phyloP scores from a whole-genome alignment of 768 basidiomycete genomes.

The Boletus sp. region DNA sequence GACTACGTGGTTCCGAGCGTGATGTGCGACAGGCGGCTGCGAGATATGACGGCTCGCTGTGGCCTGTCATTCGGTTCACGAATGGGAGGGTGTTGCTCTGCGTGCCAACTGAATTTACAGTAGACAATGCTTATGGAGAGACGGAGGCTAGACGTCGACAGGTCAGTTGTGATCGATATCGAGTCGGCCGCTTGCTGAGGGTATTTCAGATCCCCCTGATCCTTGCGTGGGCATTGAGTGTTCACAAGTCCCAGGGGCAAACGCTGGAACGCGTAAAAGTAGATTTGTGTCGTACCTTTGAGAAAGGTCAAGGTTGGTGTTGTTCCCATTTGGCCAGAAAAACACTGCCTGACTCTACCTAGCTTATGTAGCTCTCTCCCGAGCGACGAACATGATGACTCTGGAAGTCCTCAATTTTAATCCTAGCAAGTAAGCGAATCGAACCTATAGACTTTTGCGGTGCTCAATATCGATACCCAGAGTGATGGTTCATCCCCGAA shows the following conservation, averaged over 20 bases:
- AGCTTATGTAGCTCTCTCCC: conserved; percentile 74
- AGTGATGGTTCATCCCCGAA: conserved; percentile 61
- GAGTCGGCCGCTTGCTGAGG: conserved; percentile 13
- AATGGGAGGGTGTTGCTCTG: conserved; percentile 45
- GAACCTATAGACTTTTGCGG: neutral
- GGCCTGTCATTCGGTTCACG: conserved; percentile 63
- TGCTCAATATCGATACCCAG: conserved; percentile 32
- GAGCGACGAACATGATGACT: conserved; percentile 62
- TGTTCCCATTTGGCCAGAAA: neutral
- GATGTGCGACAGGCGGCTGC: conserved; percentile 12
- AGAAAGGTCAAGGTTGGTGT: conserved; percentile 66
- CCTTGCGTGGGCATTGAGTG: conserved; percentile 83
- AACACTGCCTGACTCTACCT: neutral
- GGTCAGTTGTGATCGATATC: conserved; percentile 31
- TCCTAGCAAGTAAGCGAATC: conserved; percentile 46
- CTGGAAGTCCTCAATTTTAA: conserved; percentile 67
- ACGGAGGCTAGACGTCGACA: conserved; percentile 60
- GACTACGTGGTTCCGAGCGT: conserved; percentile 29
- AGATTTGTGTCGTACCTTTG: conserved; percentile 72
- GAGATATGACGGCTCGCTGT: conserved; percentile 33
- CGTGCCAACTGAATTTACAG: conserved; percentile 57
- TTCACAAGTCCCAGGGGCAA: conserved; percentile 91
- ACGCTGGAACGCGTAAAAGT: conserved; percentile 83
- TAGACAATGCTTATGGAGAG: conserved; percentile 55
- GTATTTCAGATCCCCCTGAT: conserved; percentile 50